Evolutionary conservation across 805 yeast genomes (phyloP), one percentile per base, ranked within the genome.

Genomic region (Candida tammaniensis): DNA sequence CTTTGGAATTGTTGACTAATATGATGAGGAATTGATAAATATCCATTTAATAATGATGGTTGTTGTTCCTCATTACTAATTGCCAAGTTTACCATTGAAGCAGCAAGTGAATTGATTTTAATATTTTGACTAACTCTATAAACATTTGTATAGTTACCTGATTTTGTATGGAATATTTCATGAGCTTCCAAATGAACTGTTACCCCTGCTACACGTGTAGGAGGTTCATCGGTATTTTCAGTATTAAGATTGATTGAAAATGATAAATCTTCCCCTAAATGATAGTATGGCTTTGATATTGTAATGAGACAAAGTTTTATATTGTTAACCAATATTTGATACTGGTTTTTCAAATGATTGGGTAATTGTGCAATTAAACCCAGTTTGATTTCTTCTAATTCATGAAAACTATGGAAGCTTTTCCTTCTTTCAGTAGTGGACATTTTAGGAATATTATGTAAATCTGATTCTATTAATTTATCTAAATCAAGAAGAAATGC

Each of bases 111-210:
- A 44, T 64, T 66, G 22, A 52, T 40, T 42, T 64, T 65, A 13
- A 51, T 21, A 11, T 50, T 48, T 12, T 64, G 64, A 9, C 63
- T 56, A 12, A 65, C 68, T 33, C 57, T 52, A 45, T 61, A 65
- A 8, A 47, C 36, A 33, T 66, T 58, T 11, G 38, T 43, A 26
- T 33, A 45, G 3, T 43, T 38, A 14, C 31, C 24, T 6, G 37
- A 34, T 14, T 39, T 33, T 12, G 49, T 33, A 38, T 65, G 67
- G 43, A 54, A 65, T 3, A 47, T 31, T 35, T 67, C 72, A 34
- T 61, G 63, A 8, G 70, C 71, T 41, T 64, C 72, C n/a, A 65
- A 29, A 37, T 58, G 61, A 7, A 47, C 51, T 4, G 59, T 48
- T 16, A 55, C 37, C 1, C 72, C 72, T 1, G 54, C 59, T 5